These are phyloP conservation scores for Phycomyces nitens DNA, from an alignment of 192 early-diverging fungal genomes.

Conservation along the genomic window DNA sequence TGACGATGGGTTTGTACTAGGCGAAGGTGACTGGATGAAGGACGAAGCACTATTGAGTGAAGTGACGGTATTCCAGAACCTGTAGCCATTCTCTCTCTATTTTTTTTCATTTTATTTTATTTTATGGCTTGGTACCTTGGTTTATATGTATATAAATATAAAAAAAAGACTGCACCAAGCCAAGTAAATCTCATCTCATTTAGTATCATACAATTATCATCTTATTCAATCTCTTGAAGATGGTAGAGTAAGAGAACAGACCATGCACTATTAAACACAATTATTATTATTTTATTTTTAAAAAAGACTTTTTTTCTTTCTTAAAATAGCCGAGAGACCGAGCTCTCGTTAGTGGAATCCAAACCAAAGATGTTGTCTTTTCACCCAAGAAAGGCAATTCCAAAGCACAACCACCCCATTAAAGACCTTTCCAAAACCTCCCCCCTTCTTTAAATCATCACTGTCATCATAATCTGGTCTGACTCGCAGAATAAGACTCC, in stretches of 20 bases:
- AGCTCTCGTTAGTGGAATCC: too few species aligned
- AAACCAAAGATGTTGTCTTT: too few species aligned
- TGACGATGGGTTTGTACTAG: constrained; percentile 24
- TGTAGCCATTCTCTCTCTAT: constrained; percentile 1
- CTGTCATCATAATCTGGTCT: not conserved
- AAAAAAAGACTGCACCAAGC: not conserved
- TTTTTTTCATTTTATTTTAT: too few species aligned
- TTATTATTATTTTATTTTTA: too few species aligned
- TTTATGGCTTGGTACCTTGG: too few species aligned
- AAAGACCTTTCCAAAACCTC: not conserved
- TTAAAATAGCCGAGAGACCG: too few species aligned
- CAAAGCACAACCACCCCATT: not conserved
- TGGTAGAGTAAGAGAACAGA: too few species aligned
- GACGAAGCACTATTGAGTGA: constrained; percentile 21
- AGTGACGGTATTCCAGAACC: constrained; percentile 26
- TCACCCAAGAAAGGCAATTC: not conserved
- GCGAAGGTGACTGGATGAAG: constrained; percentile 13
- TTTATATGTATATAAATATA: too few species aligned
- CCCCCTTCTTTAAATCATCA: not conserved
- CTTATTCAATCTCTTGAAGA: too few species aligned
- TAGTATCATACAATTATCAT: not conserved
- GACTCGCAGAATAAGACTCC: not conserved
- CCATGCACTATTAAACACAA: too few species aligned
- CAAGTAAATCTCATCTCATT: not conserved
- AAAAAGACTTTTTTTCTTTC: too few species aligned